These are phyloP conservation scores for Aspergillus sp. DNA, from an alignment of 2,329 filamentous ascomycete species.

Conservation along the genomic window DNA sequence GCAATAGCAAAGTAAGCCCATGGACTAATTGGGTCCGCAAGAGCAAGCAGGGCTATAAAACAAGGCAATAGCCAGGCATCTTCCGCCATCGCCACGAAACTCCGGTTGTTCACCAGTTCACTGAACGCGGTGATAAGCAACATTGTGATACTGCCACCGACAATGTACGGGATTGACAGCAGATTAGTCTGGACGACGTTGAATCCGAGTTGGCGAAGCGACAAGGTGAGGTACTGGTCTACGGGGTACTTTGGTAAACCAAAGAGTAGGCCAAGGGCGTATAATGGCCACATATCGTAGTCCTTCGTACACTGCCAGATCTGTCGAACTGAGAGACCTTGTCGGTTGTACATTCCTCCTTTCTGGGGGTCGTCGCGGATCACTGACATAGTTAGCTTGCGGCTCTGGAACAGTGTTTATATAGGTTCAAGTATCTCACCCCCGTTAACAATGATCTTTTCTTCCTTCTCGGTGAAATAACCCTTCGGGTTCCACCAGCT, in stretches of 20 bases:
- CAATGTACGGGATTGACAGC: conserved; percentile 50
- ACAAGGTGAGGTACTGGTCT: conserved; percentile 32
- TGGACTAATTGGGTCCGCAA: not conserved
- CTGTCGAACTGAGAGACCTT: conserved; percentile 48
- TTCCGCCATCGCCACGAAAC: not conserved
- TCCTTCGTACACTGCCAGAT: conserved; percentile 52
- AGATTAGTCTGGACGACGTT: conserved; percentile 58
- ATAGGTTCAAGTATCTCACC: not conserved
- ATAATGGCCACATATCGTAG: conserved; percentile 57
- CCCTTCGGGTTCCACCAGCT: conserved; percentile 56
- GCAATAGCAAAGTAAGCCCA: not conserved
- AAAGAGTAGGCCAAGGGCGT: conserved; percentile 46
- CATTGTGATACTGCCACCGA: not conserved
- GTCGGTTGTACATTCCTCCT: conserved; percentile 57
- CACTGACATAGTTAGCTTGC: conserved; percentile 26
- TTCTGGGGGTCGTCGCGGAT: conserved; percentile 54
- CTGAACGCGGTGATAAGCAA: not conserved
- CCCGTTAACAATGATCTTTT: conserved; percentile 59
- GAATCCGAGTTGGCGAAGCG: conserved; percentile 53
- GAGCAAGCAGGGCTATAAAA: not conserved
- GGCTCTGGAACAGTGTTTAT: not conserved
- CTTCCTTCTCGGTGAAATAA: conserved; percentile 63
- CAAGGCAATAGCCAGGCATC: not conserved
- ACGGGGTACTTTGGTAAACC: conserved; percentile 29
- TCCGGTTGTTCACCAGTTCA: not conserved